Evolutionary conservation across 352 stramenopile genomes (phyloP).

Genomic region (Globisporangium cederbergense): DNA sequence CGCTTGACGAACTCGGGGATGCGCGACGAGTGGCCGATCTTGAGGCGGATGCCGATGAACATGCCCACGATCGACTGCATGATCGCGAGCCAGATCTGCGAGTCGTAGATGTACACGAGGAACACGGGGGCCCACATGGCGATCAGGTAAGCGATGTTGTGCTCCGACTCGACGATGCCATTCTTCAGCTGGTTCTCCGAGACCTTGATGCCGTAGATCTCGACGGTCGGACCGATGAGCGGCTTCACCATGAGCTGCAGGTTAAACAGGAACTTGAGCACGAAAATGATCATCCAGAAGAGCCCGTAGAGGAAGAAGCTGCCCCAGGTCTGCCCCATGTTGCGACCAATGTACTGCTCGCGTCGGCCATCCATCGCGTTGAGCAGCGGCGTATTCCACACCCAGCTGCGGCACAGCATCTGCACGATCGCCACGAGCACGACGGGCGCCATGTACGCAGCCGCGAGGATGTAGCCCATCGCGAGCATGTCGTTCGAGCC

Average conservation of each 20-base stretch:
- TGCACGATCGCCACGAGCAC: conserved; percentile 56
- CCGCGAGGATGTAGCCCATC: conserved; percentile 48
- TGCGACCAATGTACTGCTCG: conserved; percentile 79
- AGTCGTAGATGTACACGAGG: conserved; percentile 86
- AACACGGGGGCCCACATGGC: conserved; percentile 79
- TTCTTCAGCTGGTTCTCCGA: conserved; percentile 40
- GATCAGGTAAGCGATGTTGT: conserved; percentile 80
- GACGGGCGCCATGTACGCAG: conserved; percentile 60
- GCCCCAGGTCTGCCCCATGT: conserved; percentile 73
- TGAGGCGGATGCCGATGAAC: conserved; percentile 72
- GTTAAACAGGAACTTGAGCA: conserved; percentile 97
- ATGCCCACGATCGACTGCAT: conserved; percentile 74
- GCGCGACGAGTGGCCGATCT: conserved; percentile 78
- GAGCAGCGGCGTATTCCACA: conserved; percentile 56
- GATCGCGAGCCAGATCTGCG: conserved; percentile 86
- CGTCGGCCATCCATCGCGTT: conserved; percentile 64
- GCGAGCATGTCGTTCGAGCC: conserved; percentile 60
- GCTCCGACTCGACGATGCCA: conserved; percentile 60
- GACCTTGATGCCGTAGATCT: conserved; percentile 88
- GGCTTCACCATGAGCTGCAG: conserved; percentile 97
- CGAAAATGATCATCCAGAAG: conserved; percentile 82
- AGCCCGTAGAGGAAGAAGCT: conserved; percentile 60
- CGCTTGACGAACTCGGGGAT: conserved; percentile 74
- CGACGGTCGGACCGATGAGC: conserved; percentile 94
- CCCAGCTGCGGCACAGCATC: conserved; percentile 55